Base-by-base conservation (phyloP, 208 protist genomes). In the Borovskyia barvae region DNA sequence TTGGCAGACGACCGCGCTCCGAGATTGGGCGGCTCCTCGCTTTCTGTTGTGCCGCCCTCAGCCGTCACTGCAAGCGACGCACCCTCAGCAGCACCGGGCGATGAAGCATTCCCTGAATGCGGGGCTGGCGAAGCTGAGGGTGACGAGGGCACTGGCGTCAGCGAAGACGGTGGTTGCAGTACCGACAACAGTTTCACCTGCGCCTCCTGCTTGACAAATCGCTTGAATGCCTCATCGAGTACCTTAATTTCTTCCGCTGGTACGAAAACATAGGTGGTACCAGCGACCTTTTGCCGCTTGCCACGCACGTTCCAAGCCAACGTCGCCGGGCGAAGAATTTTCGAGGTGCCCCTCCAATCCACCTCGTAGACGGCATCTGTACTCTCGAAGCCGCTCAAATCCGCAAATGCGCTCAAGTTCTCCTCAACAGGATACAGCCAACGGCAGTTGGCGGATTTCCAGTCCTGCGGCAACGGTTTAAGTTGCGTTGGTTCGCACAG, bases 391-490 rank as follows among this genome's bases (percentile, higher is more conserved):
- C 77, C 82, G 32, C 40, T 51, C 8, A 82, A 43, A 24, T 77
- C 63, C 32, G 74, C 67, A 66, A 76, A 75, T 37, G 72, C 62
- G 33, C 35, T 37, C 17, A 81, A 39, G 17, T 65, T 72, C 19
- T 69, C 66, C 42, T 85, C 66, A 6, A 87, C 73, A 22, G 80
- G 80, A 46, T 94, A 94, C 7, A 94, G 59, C 85, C 88, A 94
- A 36, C 71, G 67, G 58, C 76, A 84, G 33, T 59, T 80, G 49
- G 61, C 57, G n/a, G 40, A 19, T 48, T 70, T 82, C 85, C 88
- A 94, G 28, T 82, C 79, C 3, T 63, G 56, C 2, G 47, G 29
- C 17, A 90, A 53, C 26, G 69, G 63, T 30, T 77, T 85, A 7
- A 70, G 61, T 29, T 58, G 61, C 5, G 66, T 53, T 11, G 76